phyloP scores from a whole-genome alignment of 2,329 filamentous ascomycete species.

The Fusarium mexicanum region DNA sequence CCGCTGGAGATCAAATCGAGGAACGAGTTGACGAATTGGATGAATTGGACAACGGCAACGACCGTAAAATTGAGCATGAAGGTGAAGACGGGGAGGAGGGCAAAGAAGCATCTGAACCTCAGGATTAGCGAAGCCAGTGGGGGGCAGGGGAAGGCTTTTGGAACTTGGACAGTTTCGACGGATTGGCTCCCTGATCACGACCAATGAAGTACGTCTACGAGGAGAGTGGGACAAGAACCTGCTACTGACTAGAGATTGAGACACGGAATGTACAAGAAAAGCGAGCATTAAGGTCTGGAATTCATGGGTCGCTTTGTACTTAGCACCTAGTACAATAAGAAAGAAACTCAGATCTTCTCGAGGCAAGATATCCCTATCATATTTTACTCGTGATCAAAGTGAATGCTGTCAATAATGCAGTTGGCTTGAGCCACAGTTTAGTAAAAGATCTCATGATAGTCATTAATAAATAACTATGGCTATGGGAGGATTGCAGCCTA shows the following conservation, averaged over 20 bases:
- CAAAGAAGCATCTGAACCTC: fast-evolving
- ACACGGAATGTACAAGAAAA: too few relatives aligned
- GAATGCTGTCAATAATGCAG: fast-evolving
- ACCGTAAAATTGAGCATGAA: not conserved
- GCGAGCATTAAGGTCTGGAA: not conserved
- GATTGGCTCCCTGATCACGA: not conserved
- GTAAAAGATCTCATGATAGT: not conserved
- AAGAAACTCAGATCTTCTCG: too few relatives aligned
- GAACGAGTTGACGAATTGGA: too few relatives aligned
- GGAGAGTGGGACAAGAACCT: fast-evolving
- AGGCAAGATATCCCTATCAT: not conserved
- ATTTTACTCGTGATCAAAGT: fast-evolving
- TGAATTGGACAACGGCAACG: too few relatives aligned
- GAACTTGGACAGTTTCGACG: fast-evolving
- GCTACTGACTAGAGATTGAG: fast-evolving
- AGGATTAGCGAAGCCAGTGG: not conserved
- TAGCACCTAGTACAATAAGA: not conserved
- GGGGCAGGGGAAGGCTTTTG: not conserved
- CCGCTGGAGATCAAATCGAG: not conserved
- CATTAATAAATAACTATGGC: slow-evolving; percentile 1
- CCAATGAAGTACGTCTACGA: not conserved
- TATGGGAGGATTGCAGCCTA: too few relatives aligned
- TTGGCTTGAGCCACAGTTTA: fast-evolving
- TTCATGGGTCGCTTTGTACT: not conserved
- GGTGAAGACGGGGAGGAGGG: not conserved